Evolutionary conservation across 192 early-diverging fungal genomes (phyloP).

Genomic region (Paraglomus occultum): DNA sequence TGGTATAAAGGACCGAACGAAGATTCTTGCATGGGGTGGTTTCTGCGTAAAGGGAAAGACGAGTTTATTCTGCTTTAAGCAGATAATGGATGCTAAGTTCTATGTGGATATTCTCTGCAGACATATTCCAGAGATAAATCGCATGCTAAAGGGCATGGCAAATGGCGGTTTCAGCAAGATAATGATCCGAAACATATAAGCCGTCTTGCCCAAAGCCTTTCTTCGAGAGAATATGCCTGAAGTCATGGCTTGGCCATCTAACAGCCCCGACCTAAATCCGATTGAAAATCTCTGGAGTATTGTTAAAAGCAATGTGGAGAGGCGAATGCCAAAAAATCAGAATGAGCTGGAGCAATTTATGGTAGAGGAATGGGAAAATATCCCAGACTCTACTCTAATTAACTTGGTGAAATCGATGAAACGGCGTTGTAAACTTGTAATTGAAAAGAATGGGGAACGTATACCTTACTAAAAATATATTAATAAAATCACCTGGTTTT

Average conservation of each 20-base stretch:
- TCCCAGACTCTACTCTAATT: neutral
- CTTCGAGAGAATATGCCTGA: slow-evolving; percentile 4
- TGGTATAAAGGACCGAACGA: slow-evolving; percentile 9
- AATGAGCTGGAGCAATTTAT: slow-evolving; percentile 10
- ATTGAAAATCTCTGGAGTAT: neutral
- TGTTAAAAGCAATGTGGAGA: slow-evolving; percentile 9
- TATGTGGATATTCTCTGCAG: slow-evolving; percentile 1
- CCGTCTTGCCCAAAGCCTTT: slow-evolving; percentile 8
- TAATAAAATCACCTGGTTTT: too few species aligned
- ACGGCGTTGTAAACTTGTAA: neutral
- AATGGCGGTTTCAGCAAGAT: neutral
- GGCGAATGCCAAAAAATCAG: slow-evolving; percentile 18
- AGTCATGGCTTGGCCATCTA: slow-evolving; percentile 13
- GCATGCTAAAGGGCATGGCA: neutral
- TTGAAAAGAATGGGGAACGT: too few species aligned
- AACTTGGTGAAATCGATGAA: neutral
- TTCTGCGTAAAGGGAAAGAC: slow-evolving; percentile 4
- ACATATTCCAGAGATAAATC: slow-evolving; percentile 11
- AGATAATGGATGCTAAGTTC: slow-evolving; percentile 19
- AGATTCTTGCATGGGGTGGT: slow-evolving; percentile 16
- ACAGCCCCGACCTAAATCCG: neutral
- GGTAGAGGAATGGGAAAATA: neutral
- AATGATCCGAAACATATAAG: slow-evolving; percentile 18
- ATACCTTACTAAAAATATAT: too few species aligned
- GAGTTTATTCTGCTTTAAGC: slow-evolving; percentile 12